Conservation (phyloP, 129 eudicot species). For the Tagetes erecta region DNA sequence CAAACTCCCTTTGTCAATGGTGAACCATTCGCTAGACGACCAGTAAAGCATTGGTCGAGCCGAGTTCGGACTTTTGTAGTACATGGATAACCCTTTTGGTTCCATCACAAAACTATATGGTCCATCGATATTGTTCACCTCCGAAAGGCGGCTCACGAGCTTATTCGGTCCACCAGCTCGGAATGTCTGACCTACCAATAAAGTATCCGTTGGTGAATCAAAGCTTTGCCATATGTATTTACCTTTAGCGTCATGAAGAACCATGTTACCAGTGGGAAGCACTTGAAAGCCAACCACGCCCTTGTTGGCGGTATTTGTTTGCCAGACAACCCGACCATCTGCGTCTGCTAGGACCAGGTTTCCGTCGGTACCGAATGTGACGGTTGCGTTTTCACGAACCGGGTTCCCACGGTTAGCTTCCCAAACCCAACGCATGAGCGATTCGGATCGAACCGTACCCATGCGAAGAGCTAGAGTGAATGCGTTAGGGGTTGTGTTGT, state of each 20-base stretch:
- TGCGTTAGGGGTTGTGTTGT: constrained; percentile 54
- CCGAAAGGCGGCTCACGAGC: constrained; percentile 52
- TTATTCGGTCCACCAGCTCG: constrained; percentile 28
- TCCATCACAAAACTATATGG: constrained; percentile 47
- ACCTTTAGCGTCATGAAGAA: constrained; percentile 43
- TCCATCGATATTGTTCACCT: constrained; percentile 32
- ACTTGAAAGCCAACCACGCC: constrained; percentile 53
- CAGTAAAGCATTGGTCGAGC: constrained; percentile 38
- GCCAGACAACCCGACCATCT: constrained; percentile 53
- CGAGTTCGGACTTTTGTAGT: constrained; percentile 36
- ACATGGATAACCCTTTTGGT: constrained; percentile 40
- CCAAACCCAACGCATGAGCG: constrained; percentile 58
- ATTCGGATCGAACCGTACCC: constrained; percentile 37
- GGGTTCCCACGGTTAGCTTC: constrained; percentile 60
- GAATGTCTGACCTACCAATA: constrained; percentile 56
- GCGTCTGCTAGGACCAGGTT: constrained; percentile 53
- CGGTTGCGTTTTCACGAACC: constrained; percentile 50
- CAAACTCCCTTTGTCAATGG: constrained; percentile 23
- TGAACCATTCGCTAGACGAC: constrained; percentile 28
- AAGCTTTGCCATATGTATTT: constrained; percentile 62
- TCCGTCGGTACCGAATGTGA: constrained; percentile 47
- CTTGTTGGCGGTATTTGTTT: constrained; percentile 54
- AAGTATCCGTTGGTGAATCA: constrained; percentile 56
- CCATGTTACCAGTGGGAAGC: constrained; percentile 58
- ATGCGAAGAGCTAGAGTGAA: constrained; percentile 48